Evolutionary conservation across 805 yeast species (phyloP), one percentile per base, ranked within the genome.

Genomic region (Candida succiphila): DNA sequence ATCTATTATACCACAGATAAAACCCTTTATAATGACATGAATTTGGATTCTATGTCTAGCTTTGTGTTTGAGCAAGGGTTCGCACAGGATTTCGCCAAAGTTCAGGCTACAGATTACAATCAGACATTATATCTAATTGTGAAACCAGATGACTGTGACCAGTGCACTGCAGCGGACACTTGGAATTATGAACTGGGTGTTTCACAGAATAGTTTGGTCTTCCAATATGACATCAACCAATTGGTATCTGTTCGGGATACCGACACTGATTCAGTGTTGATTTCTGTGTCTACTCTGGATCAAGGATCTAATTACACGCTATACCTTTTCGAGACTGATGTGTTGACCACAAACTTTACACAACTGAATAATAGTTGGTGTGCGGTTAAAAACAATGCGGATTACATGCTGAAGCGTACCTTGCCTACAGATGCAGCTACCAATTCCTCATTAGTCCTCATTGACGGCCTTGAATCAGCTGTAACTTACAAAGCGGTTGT

Each of bases 161-260:
- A 17, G 5, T 52, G 58, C 39, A 20, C 32, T 5, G 40, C 39
- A 12, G 36, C 38, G 5, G 48, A 40, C 5, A 29, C 29, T 7
- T 80, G 88, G 88, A 41, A 61, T 7, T 82, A 78, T 46, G 72
- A 76, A 48, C 52, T 86, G 23, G 88, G 85, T 3, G 69, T 74
- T 2, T 75, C 85, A 3, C 77, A 69, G 45, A 63, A 63, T 32
- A 76, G 76, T 48, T 57, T 78, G 42, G 73, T 74, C 1, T 80
- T 71, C 44, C 84, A 78, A 48, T 80, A 84, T 82, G 86, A 78
- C 51, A 60, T 63, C 29, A 58, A 71, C 14, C 49, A 72, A 9
- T 69, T 75, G 69, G 67, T 75, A 0, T 45, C 54, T 24, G 57
- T 80, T 14, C 69, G 82, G 2, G 95, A 85, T 49, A 59, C 87